Conservation (phyloP, 2,329 filamentous ascomycete genomes). For the Fusarium keratoplasticum region DNA sequence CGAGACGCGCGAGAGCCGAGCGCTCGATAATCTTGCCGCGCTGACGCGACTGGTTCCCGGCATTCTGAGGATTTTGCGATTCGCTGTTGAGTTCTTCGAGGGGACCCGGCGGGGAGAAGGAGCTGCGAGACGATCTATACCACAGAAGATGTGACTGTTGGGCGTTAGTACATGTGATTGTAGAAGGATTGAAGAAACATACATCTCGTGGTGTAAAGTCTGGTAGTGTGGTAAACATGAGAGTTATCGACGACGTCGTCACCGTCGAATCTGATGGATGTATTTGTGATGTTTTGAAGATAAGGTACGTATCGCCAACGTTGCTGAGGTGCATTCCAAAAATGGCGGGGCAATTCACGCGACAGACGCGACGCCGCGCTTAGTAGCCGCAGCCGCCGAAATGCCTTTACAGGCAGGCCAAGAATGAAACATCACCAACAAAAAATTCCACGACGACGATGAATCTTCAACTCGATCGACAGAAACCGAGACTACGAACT, state of each 20-base stretch:
- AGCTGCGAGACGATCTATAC: constrained; percentile 74
- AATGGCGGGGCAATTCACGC: constrained; percentile 35
- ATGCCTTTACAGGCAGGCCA: not conserved
- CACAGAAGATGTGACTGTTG: constrained; percentile 77
- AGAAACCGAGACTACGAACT: constrained; percentile 4
- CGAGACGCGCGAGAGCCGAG: constrained; percentile 75
- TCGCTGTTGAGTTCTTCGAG: constrained; percentile 48
- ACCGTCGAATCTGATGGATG: constrained; percentile 29
- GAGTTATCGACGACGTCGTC: constrained; percentile 34
- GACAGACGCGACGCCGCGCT: constrained; percentile 37
- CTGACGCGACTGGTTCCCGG: constrained; percentile 50
- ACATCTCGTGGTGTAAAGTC: constrained; percentile 78
- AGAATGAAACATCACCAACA: constrained; percentile 25
- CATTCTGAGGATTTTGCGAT: constrained; percentile 45
- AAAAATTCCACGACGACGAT: not conserved
- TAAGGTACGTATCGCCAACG: constrained; percentile 6
- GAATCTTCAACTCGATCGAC: not conserved
- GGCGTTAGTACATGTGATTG: constrained; percentile 16
- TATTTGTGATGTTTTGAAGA: constrained; percentile 1
- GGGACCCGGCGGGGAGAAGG: constrained; percentile 51
- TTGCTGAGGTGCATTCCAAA: constrained; percentile 28
- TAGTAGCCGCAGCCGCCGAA: constrained; percentile 38
- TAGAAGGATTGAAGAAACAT: constrained; percentile 46
- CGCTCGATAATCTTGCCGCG: constrained; percentile 63
- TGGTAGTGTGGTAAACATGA: constrained; percentile 73